These are phyloP conservation scores for Podochytrium sp. DNA, from an alignment of 192 early-diverging fungal genomes.

Conservation along the genomic window DNA sequence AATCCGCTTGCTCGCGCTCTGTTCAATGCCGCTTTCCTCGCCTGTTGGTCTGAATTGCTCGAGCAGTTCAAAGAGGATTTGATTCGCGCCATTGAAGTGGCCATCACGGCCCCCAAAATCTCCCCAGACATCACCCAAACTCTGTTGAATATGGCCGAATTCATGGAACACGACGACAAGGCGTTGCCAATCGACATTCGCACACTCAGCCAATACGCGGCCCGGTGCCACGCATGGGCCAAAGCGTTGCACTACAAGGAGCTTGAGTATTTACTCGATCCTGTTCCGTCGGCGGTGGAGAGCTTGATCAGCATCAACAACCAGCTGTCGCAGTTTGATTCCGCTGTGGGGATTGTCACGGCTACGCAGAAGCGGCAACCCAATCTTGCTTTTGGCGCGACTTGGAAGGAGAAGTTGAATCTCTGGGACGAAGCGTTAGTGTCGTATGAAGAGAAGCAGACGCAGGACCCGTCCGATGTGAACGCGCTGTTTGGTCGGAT, in stretches of 20 bases:
- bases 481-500: slow-evolving; percentile 70
- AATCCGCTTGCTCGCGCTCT: slow-evolving; percentile 70
- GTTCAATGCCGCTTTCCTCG: slow-evolving; percentile 89
- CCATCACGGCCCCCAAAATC: slow-evolving; percentile 68
- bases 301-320: slow-evolving; percentile 86
- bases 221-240: slow-evolving; percentile 83
- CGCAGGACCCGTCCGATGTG: slow-evolving; percentile 30
- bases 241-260: slow-evolving; percentile 93
- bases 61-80: slow-evolving; percentile 80
- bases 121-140: slow-evolving; percentile 82
- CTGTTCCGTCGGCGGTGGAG: slow-evolving; percentile 59
- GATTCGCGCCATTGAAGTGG: slow-evolving; percentile 69
- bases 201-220: slow-evolving; percentile 76
- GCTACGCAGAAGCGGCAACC: slow-evolving; percentile 66
- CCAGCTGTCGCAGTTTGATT: slow-evolving; percentile 81
- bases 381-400: slow-evolving; percentile 42
- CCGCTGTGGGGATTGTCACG: slow-evolving; percentile 83
- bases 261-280: slow-evolving; percentile 67
- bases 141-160: slow-evolving; percentile 83
- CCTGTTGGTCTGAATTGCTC: slow-evolving; percentile 82
- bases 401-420: slow-evolving; percentile 84
- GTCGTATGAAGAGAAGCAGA: slow-evolving; percentile 69
- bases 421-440: slow-evolving; percentile 83
- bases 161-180: slow-evolving; percentile 92
- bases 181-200: slow-evolving; percentile 82